These are phyloP conservation scores for Lotus japonicus DNA, from an alignment of 306 rosid genomes.

Conservation along the genomic window DNA sequence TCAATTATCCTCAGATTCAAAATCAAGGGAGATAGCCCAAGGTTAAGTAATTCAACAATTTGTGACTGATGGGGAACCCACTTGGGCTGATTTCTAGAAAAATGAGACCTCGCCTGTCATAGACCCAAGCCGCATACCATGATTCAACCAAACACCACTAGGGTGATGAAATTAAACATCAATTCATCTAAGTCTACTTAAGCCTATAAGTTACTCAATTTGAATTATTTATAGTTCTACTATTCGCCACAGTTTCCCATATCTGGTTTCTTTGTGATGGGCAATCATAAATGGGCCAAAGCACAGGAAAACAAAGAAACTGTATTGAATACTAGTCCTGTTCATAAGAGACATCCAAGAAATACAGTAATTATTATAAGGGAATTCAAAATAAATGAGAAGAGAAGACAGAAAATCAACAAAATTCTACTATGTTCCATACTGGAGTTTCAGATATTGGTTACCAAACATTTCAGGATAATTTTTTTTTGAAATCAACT, in stretches of 20 bases:
- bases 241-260: not conserved
- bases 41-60: not conserved
- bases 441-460: not conserved
- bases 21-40: constrained; percentile 13
- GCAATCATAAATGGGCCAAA: too few relatives aligned
- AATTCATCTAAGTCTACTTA: constrained; percentile 12
- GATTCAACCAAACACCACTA: not conserved
- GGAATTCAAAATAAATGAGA: not conserved
- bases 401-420: not conserved
- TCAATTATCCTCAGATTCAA: not conserved
- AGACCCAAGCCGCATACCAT: not conserved
- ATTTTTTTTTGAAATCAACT: not conserved
- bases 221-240: not conserved
- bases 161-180: not conserved
- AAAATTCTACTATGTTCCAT: not conserved
- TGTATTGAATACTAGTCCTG: too few relatives aligned
- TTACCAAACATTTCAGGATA: not conserved
- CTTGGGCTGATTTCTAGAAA: constrained; percentile 22
- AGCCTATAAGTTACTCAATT: not conserved
- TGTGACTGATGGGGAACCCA: constrained; percentile 1
- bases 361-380: too few relatives aligned
- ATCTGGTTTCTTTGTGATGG: too few relatives aligned
- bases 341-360: too few relatives aligned
- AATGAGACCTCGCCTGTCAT: constrained; percentile 1
- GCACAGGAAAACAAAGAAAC: too few relatives aligned